Base-by-base conservation (phyloP, 495 filamentous ascomycete genomes). In the Stereocaulon alpinum region DNA sequence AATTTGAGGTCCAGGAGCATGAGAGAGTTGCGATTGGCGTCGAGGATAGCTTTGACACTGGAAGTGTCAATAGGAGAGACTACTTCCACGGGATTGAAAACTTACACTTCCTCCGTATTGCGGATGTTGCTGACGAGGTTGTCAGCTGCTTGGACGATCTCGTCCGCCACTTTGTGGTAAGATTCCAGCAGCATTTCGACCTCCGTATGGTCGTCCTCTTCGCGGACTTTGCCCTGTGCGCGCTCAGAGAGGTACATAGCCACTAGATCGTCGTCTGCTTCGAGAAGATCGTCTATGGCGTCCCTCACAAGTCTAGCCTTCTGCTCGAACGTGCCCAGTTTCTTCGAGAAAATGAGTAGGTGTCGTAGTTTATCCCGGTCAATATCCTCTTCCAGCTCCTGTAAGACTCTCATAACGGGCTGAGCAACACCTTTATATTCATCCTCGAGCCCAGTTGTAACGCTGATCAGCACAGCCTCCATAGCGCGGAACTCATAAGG, bases 1-100 rank as follows among this genome's bases (percentile, higher is more conserved):
- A 98, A 95, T 69, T 95, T 95, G 54, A 98, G 82, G 56, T 96
- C 94, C 40, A 98, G 83, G 20, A 97, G 82, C 94, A 98, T 98
- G 64, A 98, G 87, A 20, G 89, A 88, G 78, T 98, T 98, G 61
- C 93, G 94, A 69, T 98, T 98, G 42, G 78, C 91, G 70, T 98
- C 93, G 52, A 98, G 85, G 64, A 98, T 97, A 37, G 95, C 95
- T 67, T 92, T 93, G 51, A 96, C 88, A 43, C 91, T 93, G 64
- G 47, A 24, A 24, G 24, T 3, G 24, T 24, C 24, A 24, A 24
- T 1, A 24, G 24, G 24, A 24, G 24, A 24, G 24, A 24, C 24
- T 24, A 24, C 24, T 24, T 24, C 1, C 24, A 24, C 40, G 6
- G 27, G 30, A 7, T 43, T 54, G 17, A 5, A 18, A 50, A 70